Percentiles rank a stretch among this genome's conserved stretches.
phyloP scores from a whole-genome alignment of 176 grass and related monocot genomes.

The Rhynchospora pubera region DNA sequence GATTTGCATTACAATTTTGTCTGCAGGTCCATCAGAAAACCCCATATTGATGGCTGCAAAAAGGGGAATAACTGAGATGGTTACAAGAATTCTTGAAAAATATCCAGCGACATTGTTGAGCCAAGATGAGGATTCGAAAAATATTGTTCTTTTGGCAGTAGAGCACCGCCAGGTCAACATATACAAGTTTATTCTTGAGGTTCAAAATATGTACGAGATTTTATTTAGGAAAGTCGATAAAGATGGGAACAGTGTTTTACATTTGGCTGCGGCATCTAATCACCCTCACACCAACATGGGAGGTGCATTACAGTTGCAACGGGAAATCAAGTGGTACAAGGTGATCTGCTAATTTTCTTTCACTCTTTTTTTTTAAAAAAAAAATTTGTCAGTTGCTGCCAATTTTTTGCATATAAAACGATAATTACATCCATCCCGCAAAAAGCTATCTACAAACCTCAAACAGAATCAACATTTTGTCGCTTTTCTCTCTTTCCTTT shows the following conservation, averaged over 20 bases:
- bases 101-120: not conserved
- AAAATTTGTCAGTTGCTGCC: too few species aligned
- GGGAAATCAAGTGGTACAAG: conserved; percentile 31
- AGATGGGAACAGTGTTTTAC: conserved; percentile 10
- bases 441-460: too few species aligned
- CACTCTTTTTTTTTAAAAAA: too few species aligned
- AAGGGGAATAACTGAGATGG: conserved; percentile 18
- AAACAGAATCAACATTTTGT: too few species aligned
- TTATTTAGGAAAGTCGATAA: conserved; percentile 6
- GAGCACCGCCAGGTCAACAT: conserved; percentile 9
- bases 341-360: not conserved
- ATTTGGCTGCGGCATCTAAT: not conserved
- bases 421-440: too few species aligned
- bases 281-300: conserved; percentile 7
- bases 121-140: not conserved
- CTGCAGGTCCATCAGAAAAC: not conserved
- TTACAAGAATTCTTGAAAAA: not conserved
- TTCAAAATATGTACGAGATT: not conserved
- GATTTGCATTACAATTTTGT: not conserved
- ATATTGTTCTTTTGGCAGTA: conserved; percentile 14
- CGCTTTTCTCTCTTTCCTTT: too few species aligned
- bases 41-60: conserved; percentile 23
- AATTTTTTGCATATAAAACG: too few species aligned
- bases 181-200: not conserved
- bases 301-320: conserved; percentile 22